A percentile compares a stretch with the other conserved stretches of the same genome.
These are phyloP conservation scores for Corymbia maculata DNA, from an alignment of 345 rosid genomes.

Conservation along the genomic window DNA sequence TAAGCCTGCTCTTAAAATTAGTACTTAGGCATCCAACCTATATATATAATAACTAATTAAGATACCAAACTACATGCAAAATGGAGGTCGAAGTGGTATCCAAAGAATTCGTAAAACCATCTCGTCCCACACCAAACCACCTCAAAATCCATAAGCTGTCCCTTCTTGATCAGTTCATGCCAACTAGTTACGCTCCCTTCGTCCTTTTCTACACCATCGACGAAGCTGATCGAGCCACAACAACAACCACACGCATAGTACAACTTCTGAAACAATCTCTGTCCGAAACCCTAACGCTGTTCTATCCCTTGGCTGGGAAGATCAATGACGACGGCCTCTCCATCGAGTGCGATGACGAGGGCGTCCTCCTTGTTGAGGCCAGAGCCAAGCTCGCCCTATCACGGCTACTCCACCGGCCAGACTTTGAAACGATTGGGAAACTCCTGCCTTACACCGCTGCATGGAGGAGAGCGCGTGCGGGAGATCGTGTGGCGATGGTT, in stretches of 20 bases:
- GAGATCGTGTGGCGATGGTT: not conserved
- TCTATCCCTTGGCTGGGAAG: constrained; percentile 23
- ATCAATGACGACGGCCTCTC: constrained; percentile 1
- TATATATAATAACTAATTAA: too few species aligned
- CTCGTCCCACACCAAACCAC: constrained; percentile 23
- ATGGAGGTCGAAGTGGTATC: constrained; percentile 24
- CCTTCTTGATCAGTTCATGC: constrained; percentile 28
- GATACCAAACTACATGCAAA: not conserved
- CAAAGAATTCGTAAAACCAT: constrained; percentile 24
- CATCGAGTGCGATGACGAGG: constrained; percentile 15
- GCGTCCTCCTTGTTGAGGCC: constrained; percentile 11
- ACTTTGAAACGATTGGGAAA: not conserved
- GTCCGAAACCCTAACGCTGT: constrained; percentile 12
- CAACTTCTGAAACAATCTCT: constrained; percentile 16
- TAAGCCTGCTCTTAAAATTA: not conserved
- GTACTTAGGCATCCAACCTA: not conserved
- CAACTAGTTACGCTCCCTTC: constrained; percentile 8
- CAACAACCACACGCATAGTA: not conserved
- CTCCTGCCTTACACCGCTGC: not conserved
- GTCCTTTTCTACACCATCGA: constrained; percentile 15
- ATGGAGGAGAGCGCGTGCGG: too few species aligned
- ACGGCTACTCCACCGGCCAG: not conserved
- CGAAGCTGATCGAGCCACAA: not conserved
- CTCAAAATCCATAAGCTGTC: constrained; percentile 18
- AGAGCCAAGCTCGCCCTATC: constrained; percentile 1